Base-by-base conservation (phyloP, 1,284 basidiomycete genomes). In the Rhodotorula sp. region DNA sequence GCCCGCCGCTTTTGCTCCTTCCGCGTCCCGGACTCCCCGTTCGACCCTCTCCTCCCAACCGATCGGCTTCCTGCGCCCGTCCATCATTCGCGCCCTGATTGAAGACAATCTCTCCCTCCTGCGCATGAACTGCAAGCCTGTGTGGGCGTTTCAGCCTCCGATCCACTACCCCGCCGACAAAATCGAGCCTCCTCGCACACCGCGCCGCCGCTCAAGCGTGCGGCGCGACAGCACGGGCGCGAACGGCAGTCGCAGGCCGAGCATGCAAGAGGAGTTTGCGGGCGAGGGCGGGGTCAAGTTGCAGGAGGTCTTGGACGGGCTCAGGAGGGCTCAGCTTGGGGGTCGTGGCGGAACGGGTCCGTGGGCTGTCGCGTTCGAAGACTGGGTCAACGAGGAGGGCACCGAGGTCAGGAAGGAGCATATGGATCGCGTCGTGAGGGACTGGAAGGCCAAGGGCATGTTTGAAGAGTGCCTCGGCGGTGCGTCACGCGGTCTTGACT, bases 401-500 rank as follows among this genome's bases (percentile, higher is more conserved):
- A 54, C 57, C 6, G 76, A 77, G 27, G 73, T 64, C 34, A 73
- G 82, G 62, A 68, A 73, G 17, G 73, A 75, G 66, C 79, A 80
- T 39, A 76, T 83, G 36, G 79, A 80, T 24, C 70, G 76, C 4
- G 62, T 80, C 8, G 78, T 78, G 4, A 70, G 75, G 58, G 72
- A 70, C 15, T 82, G 82, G 82, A 80, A 77, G 59, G 70, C 76
- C 29, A 68, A 72, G 22, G 81, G 81, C 2, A 71, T 74, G 56
- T 84, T 83, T 65, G 56, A 64, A 20, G 78, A 78, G 17, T 77
- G 77, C n/a, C 74, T 83, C 22, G 80, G 76, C 36, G 82, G 82
- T 82, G 57, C 65, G 81, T 75, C 5, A 5, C 19, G 19, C 24
- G 20, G 48, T 47, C 1, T 27, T 30, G 22, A 19, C 32, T 24